Evolutionary conservation across 768 basidiomycete species (phyloP), one percentile per base, ranked within the genome.

Genomic region (Nevesoporus exiguus): DNA sequence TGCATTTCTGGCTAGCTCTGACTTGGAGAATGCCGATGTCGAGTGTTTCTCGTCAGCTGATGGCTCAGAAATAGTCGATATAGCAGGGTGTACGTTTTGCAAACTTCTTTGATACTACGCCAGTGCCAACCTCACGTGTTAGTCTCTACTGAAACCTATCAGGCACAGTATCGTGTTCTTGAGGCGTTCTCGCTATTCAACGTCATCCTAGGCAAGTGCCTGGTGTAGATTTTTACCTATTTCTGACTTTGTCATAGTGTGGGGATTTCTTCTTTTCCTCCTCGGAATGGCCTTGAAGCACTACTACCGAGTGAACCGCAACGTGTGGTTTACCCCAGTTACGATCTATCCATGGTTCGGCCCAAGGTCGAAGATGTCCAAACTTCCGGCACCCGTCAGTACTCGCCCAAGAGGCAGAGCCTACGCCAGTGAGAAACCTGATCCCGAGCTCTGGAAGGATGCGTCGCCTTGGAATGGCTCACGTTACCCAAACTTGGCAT

Each of bases 101-200:
- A 2, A 22, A 34, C 49, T 49, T 47, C 36, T 34, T 40, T 49
- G 61, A 56, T 25, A 11, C 19, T 8, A 5, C 19, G 6, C 3
- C 19, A 25, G 45, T 41, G 61, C 52, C 34, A 41, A 61, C 37
- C 22, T 4, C 10, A 39, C 9, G n/a, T 19, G 17, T 62, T 15
- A 92, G 90, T 91, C 72, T 84, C 88, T 52, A 91, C 89, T 22
- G 86, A 90, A 62, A 88, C 88, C 56, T 93, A 86, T 68, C 90
- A 90, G 60, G 89, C 90, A n/a, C 90, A 91, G 76, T 92, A 91
- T 67, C 83, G 85, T 27, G 90, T 91, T 19, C 75, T 93, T 55
- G 88, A 84, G 69, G 81, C 85, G 17, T 92, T 92, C 71, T 82
- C 90, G 7, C 71, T 92, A 51, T 82, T 93, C 69, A 92, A 91